Evolutionary conservation across 2,329 filamentous ascomycete species (phyloP).

Genomic region (Metarhizium album): DNA sequence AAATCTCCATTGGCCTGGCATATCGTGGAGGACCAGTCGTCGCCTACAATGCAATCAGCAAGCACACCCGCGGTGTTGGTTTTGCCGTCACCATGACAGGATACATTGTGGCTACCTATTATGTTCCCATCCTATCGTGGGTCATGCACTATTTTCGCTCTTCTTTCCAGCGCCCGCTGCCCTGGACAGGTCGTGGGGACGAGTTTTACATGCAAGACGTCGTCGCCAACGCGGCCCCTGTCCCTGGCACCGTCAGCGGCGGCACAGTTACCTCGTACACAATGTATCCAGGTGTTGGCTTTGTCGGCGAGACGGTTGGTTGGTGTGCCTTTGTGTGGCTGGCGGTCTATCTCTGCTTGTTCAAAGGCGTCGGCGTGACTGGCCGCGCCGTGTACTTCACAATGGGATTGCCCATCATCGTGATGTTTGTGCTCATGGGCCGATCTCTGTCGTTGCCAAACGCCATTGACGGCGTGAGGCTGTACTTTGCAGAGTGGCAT

Average conservation of each 20-base stretch:
- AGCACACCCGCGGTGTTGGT: slow-evolving; percentile 38
- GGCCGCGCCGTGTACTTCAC: slow-evolving; percentile 46
- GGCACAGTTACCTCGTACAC: slow-evolving; percentile 20
- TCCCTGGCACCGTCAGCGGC: background rate
- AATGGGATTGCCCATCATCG: slow-evolving; percentile 44
- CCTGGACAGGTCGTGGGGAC: slow-evolving; percentile 25
- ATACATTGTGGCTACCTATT: slow-evolving; percentile 35
- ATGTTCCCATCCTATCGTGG: too few species aligned
- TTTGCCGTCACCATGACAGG: slow-evolving; percentile 38
- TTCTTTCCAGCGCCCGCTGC: slow-evolving; percentile 24
- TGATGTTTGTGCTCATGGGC: slow-evolving; percentile 40
- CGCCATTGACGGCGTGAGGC: slow-evolving; percentile 34
- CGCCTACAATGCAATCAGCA: slow-evolving; percentile 37
- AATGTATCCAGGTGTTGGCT: slow-evolving; percentile 28
- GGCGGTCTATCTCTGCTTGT: slow-evolving; percentile 45
- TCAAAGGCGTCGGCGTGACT: slow-evolving; percentile 42
- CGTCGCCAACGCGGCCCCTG: slow-evolving; percentile 16
- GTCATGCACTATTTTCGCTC: too few species aligned
- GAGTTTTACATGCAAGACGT: slow-evolving; percentile 36
- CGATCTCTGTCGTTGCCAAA: slow-evolving; percentile 39
- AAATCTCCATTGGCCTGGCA: too few species aligned
- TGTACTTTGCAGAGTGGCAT: slow-evolving; percentile 21
- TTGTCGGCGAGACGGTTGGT: slow-evolving; percentile 41
- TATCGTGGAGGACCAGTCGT: slow-evolving; percentile 39
- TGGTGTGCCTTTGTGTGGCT: slow-evolving; percentile 47